These are phyloP conservation scores for Pseudonitzschia multiseries DNA, from an alignment of 108 stramenopile species.

Conservation along the genomic window DNA sequence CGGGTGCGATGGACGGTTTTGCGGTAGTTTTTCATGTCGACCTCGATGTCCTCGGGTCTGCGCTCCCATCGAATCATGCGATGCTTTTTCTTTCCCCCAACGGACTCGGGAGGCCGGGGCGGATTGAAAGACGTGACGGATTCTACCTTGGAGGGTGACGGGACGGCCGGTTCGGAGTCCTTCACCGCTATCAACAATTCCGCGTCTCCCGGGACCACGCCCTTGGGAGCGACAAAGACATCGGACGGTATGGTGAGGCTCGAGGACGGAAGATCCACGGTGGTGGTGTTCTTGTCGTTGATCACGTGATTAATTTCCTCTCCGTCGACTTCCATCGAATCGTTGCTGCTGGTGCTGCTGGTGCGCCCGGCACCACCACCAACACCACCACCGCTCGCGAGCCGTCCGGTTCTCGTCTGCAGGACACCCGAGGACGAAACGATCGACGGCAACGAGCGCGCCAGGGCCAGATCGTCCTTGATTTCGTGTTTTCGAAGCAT, in stretches of 20 bases:
- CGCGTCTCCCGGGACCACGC: slow-evolving; percentile 15
- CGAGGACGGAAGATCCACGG: slow-evolving; percentile 9
- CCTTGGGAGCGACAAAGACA: slow-evolving; percentile 46
- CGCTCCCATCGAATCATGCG: slow-evolving; percentile 82
- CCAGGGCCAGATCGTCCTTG: slow-evolving; percentile 69
- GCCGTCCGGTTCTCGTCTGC: slow-evolving; percentile 27
- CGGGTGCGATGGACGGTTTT: slow-evolving; percentile 77
- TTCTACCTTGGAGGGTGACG: slow-evolving; percentile 65
- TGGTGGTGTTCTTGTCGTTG: slow-evolving; percentile 20
- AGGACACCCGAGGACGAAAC: slow-evolving; percentile 20
- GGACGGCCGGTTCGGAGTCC: slow-evolving; percentile 23
- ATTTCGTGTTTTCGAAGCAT: slow-evolving; percentile 70
- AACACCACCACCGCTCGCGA: slow-evolving; percentile 9
- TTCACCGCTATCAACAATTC: slow-evolving; percentile 6
- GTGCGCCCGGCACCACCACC: no score
- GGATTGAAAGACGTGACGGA: slow-evolving; percentile 78
- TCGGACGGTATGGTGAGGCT: slow-evolving; percentile 30
- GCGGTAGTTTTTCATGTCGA: slow-evolving; percentile 72
- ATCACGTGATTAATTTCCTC: slow-evolving; percentile 28
- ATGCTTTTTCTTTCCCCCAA: slow-evolving; percentile 74
- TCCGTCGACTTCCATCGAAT: slow-evolving; percentile 46
- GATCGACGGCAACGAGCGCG: slow-evolving; percentile 33
- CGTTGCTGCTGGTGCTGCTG: slow-evolving; percentile 27
- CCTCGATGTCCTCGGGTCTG: slow-evolving; percentile 72
- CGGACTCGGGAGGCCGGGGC: slow-evolving; percentile 85